Percentiles rank a stretch among this genome's conserved stretches.
phyloP scores from a whole-genome alignment of 83 land plant genomes.

The Picea abies region DNA sequence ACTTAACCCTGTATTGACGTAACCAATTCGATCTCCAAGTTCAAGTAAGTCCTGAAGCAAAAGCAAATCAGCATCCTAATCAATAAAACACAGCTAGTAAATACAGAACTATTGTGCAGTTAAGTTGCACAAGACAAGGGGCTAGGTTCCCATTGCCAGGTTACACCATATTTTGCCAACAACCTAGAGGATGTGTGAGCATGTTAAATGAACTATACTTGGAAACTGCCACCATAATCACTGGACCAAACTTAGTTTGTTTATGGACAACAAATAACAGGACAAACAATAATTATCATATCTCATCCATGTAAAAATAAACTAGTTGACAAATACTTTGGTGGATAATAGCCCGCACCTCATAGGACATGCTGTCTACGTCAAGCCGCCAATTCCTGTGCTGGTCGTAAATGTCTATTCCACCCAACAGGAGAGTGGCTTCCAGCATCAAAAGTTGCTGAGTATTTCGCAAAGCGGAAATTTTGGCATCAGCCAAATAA shows the following conservation, averaged over 20 bases:
- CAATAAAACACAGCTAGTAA: not conserved
- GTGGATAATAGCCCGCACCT: conserved; percentile 33
- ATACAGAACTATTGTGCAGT: not conserved
- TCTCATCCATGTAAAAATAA: not conserved
- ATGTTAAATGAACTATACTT: not conserved
- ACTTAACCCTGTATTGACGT: conserved; percentile 69
- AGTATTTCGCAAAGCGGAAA: not conserved
- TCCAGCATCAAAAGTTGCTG: conserved; percentile 65
- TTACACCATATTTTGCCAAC: not conserved
- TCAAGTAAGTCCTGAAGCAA: conserved; percentile 63
- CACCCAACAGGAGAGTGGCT: conserved; percentile 46
- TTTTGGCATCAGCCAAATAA: not conserved
- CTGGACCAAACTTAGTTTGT: not conserved
- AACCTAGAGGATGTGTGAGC: not conserved
- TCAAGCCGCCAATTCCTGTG: conserved; percentile 65
- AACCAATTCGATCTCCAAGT: conserved; percentile 71
- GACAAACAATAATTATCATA: not conserved
- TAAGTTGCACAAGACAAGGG: not conserved
- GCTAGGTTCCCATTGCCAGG: not conserved
- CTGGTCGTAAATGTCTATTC: conserved; percentile 39
- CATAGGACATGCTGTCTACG: conserved; percentile 75
- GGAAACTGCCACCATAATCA: not conserved
- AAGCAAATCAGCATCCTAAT: not conserved
- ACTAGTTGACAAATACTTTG: conserved; percentile 12
- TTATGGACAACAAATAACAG: not conserved